phyloP scores from a whole-genome alignment of 805 yeast species.

The Ogataea haglerorum region DNA sequence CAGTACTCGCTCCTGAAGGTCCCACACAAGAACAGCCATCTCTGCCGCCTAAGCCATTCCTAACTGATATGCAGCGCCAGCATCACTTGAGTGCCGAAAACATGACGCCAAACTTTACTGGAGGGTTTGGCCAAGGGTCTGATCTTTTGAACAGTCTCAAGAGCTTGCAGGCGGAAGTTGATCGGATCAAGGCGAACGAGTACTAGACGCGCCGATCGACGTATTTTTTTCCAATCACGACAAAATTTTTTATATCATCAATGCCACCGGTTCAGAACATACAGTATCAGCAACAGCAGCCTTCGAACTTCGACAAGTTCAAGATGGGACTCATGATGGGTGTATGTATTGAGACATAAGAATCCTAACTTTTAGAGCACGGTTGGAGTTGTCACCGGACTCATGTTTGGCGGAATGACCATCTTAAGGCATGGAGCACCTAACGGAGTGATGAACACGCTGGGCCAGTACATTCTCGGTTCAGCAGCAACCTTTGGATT shows the following conservation, averaged over 20 bases:
- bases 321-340: slow-evolving; percentile 99
- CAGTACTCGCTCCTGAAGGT: slow-evolving; percentile 6
- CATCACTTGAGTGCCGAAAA: slow-evolving; percentile 23
- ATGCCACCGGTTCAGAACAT: slow-evolving; percentile 72
- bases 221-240: background rate
- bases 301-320: slow-evolving; percentile 91
- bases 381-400: slow-evolving; percentile 93
- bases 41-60: slow-evolving; percentile 31
- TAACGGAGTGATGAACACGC: slow-evolving; percentile 91
- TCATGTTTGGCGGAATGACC: slow-evolving; percentile 90
- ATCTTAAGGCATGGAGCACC: slow-evolving; percentile 96
- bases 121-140: slow-evolving; percentile 8
- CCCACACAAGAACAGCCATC: slow-evolving; percentile 16
- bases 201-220: slow-evolving; percentile 13
- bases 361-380: slow-evolving; percentile 42
- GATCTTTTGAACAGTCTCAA: slow-evolving; percentile 62
- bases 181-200: slow-evolving; percentile 39
- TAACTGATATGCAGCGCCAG: slow-evolving; percentile 28
- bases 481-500: slow-evolving; percentile 96
- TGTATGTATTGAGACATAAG: slow-evolving; percentile 33
- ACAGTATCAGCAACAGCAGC: slow-evolving; percentile 56
- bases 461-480: slow-evolving; percentile 95
- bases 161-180: slow-evolving; percentile 69
- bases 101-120: slow-evolving; percentile 13
- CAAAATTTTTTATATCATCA: slow-evolving; percentile 5